Base-by-base conservation (phyloP, 352 stramenopile genomes). In the Pelagophyceae sp. region DNA sequence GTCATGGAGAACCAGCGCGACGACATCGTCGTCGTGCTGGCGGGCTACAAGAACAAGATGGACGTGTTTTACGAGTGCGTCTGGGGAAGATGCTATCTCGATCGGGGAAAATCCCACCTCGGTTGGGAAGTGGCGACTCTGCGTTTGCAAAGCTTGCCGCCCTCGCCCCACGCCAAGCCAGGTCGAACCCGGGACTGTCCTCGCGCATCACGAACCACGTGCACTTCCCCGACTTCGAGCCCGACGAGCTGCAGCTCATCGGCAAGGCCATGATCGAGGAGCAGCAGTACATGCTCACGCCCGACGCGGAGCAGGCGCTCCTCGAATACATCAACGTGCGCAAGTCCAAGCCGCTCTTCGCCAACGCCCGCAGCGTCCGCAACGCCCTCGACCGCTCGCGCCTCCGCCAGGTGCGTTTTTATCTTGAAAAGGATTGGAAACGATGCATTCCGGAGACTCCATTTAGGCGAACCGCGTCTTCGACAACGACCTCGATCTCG, bases 1-100 rank as follows among this genome's bases (percentile, higher is more conserved):
- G 80, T 85, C 17, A 85, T 85, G 81, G 81, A 85, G 80, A 76
- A 82, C 58, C 81, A 83, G 38, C 82, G 76, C 58, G 80, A 83
- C 0, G 81, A 85, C 79, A 63, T 84, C 3, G 80, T 84, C 38
- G n/a, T 72, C 25, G 5, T 76, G 23, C 1, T 78, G 31, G 74
- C 74, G 1, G 74, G 74, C 23, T 83, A 83, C 77, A 84, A 84
- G 45, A 79, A 84, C 72, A 79, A 72, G 17, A 84, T 84, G 81
- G 81, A 84, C 45, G 60, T 75, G 15, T 84, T 84, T 58, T 84
- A 81, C 67, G 77, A 54, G 5, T n/a, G n/a, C n/a, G n/a, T n/a
- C n/a, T n/a, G n/a, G n/a, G n/a, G n/a, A n/a, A n/a, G n/a, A n/a
- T n/a, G n/a, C n/a, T n/a, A n/a, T n/a, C n/a, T n/a, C n/a, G n/a